phyloP scores from a whole-genome alignment of 2,329 filamentous ascomycete species.

The Fusarium tanahbumbuense region DNA sequence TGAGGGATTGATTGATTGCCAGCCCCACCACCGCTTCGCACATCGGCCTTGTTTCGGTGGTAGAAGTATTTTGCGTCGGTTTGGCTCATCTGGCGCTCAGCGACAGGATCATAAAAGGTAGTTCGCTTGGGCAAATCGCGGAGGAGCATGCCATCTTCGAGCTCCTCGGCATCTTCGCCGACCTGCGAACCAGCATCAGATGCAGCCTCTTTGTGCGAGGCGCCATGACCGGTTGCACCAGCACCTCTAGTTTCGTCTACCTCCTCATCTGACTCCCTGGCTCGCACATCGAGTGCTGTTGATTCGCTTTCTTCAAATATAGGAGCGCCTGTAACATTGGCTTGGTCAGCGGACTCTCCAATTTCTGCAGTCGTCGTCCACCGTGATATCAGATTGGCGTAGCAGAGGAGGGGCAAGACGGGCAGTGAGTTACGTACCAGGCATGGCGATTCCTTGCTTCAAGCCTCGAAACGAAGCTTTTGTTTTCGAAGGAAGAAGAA shows the following conservation, averaged over 20 bases:
- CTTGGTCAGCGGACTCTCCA: slow-evolving; percentile 19
- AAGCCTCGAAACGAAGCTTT: not conserved
- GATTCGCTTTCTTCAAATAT: slow-evolving; percentile 41
- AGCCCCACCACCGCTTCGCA: slow-evolving; percentile 52
- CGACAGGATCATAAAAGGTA: slow-evolving; percentile 91
- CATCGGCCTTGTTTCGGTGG: slow-evolving; percentile 81
- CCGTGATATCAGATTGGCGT: slow-evolving; percentile 7
- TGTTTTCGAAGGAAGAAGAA: not conserved
- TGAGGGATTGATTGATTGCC: slow-evolving; percentile 59
- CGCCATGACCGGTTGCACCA: slow-evolving; percentile 40
- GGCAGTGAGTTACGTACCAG: slow-evolving; percentile 39
- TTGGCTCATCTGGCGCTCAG: slow-evolving; percentile 94
- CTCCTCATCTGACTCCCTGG: slow-evolving; percentile 50
- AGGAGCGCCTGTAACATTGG: slow-evolving; percentile 25
- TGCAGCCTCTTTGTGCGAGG: slow-evolving; percentile 39
- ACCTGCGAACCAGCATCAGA: slow-evolving; percentile 37
- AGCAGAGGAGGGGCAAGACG: slow-evolving; percentile 29
- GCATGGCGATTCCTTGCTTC: slow-evolving; percentile 31
- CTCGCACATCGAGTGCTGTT: slow-evolving; percentile 41
- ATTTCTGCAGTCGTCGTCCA: slow-evolving; percentile 8
- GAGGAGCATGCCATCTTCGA: slow-evolving; percentile 68
- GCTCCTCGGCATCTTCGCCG: slow-evolving; percentile 47
- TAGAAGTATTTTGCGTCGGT: slow-evolving; percentile 97
- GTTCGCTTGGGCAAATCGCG: slow-evolving; percentile 76
- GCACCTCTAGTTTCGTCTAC: slow-evolving; percentile 43